These are phyloP conservation scores for Cronartium quercuum DNA, from an alignment of 1,284 basidiomycete species.

Conservation along the genomic window DNA sequence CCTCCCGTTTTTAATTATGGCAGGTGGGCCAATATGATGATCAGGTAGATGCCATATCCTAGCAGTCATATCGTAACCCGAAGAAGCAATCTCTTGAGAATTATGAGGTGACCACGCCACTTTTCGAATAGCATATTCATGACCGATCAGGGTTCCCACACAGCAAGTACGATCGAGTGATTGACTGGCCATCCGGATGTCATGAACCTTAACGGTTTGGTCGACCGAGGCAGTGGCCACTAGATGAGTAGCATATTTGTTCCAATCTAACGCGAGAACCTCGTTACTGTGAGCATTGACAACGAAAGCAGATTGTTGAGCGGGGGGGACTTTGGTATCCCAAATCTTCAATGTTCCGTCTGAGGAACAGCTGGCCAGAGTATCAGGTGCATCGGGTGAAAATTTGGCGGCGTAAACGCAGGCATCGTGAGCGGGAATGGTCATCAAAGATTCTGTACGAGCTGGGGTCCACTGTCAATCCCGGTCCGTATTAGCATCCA, in stretches of 20 bases:
- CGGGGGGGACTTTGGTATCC: slow-evolving; percentile 31
- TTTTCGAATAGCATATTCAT: slow-evolving; percentile 54
- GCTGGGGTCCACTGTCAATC: slow-evolving; percentile 73
- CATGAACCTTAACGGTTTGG: slow-evolving; percentile 71
- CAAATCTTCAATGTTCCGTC: slow-evolving; percentile 58
- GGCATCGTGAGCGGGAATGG: slow-evolving; percentile 71
- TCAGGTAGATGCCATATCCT: slow-evolving; percentile 62
- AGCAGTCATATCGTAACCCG: slow-evolving; percentile 94
- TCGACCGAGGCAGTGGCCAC: slow-evolving; percentile 77
- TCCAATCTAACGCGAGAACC: slow-evolving; percentile 75
- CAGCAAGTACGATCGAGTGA: slow-evolving; percentile 38
- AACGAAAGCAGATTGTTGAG: slow-evolving; percentile 39
- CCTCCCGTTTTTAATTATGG: slow-evolving; percentile 43
- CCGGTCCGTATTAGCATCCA: not conserved
- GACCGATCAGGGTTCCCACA: slow-evolving; percentile 50
- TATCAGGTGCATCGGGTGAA: slow-evolving; percentile 78
- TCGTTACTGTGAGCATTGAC: slow-evolving; percentile 45
- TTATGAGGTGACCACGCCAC: slow-evolving; percentile 48
- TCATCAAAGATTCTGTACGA: slow-evolving; percentile 65
- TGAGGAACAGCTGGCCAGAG: slow-evolving; percentile 73
- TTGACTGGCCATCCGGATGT: slow-evolving; percentile 62
- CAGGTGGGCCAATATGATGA: slow-evolving; percentile 52
- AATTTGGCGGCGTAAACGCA: slow-evolving; percentile 85
- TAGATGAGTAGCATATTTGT: slow-evolving; percentile 75
- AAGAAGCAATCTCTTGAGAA: slow-evolving; percentile 56